Evolutionary conservation across 1,139 yeast species (phyloP), one percentile per base, ranked within the genome.

Genomic region (Suhomyces coccinellae): DNA sequence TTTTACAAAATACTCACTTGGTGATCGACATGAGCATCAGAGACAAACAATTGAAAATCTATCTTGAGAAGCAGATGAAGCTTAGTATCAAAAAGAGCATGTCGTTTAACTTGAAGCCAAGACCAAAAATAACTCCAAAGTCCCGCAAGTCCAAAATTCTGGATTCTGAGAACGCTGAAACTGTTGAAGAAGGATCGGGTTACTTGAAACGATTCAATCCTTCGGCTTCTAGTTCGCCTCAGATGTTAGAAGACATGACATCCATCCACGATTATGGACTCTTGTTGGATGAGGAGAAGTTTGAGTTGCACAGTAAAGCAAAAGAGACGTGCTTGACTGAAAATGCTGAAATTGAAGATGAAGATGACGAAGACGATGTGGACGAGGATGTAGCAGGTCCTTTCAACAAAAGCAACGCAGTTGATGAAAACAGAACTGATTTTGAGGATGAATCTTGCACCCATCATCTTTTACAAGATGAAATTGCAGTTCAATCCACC

Each of bases 1-100:
- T 75, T 34, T 71, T 93, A 44, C 95, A 90, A 53, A 79, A 79
- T 43, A 83, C 96, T 4, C 87, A 86, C 62, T 64, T 79, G 44
- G 74, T 79, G 9, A 67, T 72, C 38, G 83, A 80, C 48, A 70
- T 80, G 75, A 77, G 83, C 50, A 75, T 79, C 22, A 59, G 77
- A 43, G 77, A 73, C 49, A 73, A 73, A 48, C 74, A 71, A 43
- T 58, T 71, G 44, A 72, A 71, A 46, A 47, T 72, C 34, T 69
- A 62, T 47, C 55, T 71, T 28, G 75, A 72, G 50, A 67, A 67
- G 44, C 74, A 69, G 50, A 56, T 71, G 58, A 69, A 66, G 48
- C 47, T 65, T 8, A 67, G 66, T 43, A 51, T 68, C 52, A 69
- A 63, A 51, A 67, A 63, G 47, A 63, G 60, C 30, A 50, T 64